These are phyloP conservation scores for Vicia sativa DNA, from an alignment of 306 rosid species.

Conservation along the genomic window DNA sequence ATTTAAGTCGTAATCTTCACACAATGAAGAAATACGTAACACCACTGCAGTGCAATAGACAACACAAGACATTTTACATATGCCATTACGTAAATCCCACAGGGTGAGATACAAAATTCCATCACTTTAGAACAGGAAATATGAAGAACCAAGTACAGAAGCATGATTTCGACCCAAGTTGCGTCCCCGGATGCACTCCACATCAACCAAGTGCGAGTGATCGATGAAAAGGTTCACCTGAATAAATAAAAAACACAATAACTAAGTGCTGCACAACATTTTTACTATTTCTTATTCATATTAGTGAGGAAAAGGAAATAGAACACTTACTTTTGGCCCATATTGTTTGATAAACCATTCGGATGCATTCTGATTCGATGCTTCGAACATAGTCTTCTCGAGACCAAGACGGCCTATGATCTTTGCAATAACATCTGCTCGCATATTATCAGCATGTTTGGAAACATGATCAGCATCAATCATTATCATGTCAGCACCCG, in stretches of 20 bases:
- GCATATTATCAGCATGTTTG: conserved; percentile 61
- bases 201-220: conserved; percentile 82
- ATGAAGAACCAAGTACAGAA: conserved; percentile 72
- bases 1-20: conserved; percentile 4
- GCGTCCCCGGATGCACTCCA: conserved; percentile 89
- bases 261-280: neutral
- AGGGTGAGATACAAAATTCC: neutral
- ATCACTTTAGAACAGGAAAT: conserved; percentile 50
- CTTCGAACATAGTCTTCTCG: conserved; percentile 94
- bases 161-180: conserved; percentile 74
- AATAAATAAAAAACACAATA: conserved; percentile 16
- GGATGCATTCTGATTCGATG: conserved; percentile 71
- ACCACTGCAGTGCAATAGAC: neutral
- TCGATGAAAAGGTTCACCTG: conserved; percentile 95
- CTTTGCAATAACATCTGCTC: conserved; percentile 78
- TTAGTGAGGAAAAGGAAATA: neutral
- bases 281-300: neutral
- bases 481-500: conserved; percentile 96
- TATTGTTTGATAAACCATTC: conserved; percentile 92
- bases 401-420: conserved; percentile 90
- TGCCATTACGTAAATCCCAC: neutral
- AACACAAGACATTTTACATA: conserved; percentile 23
- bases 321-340: conserved; percentile 72
- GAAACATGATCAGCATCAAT: conserved; percentile 79
- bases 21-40: conserved; percentile 1